Evolutionary conservation across 106 monocot genomes (phyloP).

Genomic region (Gastrodia elata): DNA sequence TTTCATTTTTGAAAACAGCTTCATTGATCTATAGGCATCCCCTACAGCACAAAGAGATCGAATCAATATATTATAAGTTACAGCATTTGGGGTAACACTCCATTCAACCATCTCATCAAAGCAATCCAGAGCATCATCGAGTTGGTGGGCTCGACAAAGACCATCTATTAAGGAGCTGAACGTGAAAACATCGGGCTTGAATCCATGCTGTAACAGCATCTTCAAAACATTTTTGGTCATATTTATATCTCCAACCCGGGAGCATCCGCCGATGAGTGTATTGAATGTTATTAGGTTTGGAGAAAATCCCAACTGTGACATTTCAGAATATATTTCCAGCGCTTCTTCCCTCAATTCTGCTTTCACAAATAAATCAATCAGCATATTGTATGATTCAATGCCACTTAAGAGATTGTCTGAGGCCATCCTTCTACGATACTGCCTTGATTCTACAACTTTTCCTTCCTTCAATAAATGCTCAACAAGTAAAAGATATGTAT

Average conservation of each 20-base stretch:
- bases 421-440: slow-evolving; percentile 31
- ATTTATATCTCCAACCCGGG: slow-evolving; percentile 36
- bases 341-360: slow-evolving; percentile 48
- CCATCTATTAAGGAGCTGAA: slow-evolving; percentile 83
- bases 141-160: slow-evolving; percentile 59
- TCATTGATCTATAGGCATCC: slow-evolving; percentile 42
- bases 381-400: slow-evolving; percentile 66
- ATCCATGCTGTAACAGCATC: slow-evolving; percentile 60
- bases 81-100: slow-evolving; percentile 56
- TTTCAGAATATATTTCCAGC: slow-evolving; percentile 37
- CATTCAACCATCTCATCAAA: slow-evolving; percentile 74
- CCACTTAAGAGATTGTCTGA: slow-evolving; percentile 40
- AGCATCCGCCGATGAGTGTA: slow-evolving; percentile 64
- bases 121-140: slow-evolving; percentile 81
- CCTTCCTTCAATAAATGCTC: slow-evolving; percentile 29
- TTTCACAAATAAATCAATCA: slow-evolving; percentile 72
- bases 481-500: slow-evolving; percentile 38
- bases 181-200: slow-evolving; percentile 76
- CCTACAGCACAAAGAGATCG: slow-evolving; percentile 51
- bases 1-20: slow-evolving; percentile 60
- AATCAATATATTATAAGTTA: slow-evolving; percentile 71
- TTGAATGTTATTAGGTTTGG: slow-evolving; percentile 81
- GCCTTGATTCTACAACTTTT: slow-evolving; percentile 23
- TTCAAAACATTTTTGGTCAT: slow-evolving; percentile 52
- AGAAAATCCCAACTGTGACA: slow-evolving; percentile 34